phyloP scores from a whole-genome alignment of 1,284 basidiomycete species.

The Leccinum fuscescens region DNA sequence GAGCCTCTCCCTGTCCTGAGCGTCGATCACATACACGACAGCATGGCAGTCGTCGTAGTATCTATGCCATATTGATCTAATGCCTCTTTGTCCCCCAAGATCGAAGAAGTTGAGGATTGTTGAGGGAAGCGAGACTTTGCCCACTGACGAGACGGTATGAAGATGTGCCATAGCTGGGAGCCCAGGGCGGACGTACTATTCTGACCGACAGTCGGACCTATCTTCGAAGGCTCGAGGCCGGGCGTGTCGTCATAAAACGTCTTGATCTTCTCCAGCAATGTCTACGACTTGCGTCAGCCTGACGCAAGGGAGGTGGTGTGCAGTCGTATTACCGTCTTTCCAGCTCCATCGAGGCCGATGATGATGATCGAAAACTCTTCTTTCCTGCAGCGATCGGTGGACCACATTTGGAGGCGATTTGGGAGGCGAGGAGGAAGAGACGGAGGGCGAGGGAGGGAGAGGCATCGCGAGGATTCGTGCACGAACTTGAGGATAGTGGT shows the following conservation, averaged over 20 bases:
- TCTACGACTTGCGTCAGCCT: slow-evolving; percentile 43
- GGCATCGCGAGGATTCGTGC: too few relatives aligned
- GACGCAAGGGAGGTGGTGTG: neutral
- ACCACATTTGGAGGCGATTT: too few relatives aligned
- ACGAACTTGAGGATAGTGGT: too few relatives aligned
- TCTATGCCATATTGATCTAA: slow-evolving; percentile 87
- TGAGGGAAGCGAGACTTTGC: slow-evolving; percentile 86
- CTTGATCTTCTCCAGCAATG: slow-evolving; percentile 89
- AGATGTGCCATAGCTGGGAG: neutral
- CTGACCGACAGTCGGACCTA: slow-evolving; percentile 91
- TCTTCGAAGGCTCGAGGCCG: slow-evolving; percentile 83
- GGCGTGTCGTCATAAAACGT: slow-evolving; percentile 84
- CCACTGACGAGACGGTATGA: slow-evolving; percentile 52
- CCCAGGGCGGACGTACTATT: slow-evolving; percentile 64
- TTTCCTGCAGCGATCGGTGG: slow-evolving; percentile 51
- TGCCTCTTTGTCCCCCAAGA: slow-evolving; percentile 87
- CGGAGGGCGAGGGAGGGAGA: too few relatives aligned
- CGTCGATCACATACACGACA: slow-evolving; percentile 89
- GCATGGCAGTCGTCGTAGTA: slow-evolving; percentile 96
- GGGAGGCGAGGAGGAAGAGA: too few relatives aligned
- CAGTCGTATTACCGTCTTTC: slow-evolving; percentile 72
- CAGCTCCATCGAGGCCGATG: slow-evolving; percentile 84
- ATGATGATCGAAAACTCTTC: slow-evolving; percentile 94
- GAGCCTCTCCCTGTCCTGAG: slow-evolving; percentile 80
- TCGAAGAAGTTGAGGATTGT: slow-evolving; percentile 95